These are phyloP conservation scores for Curvularia sp. DNA, from an alignment of 2,329 filamentous ascomycete genomes.

Conservation along the genomic window DNA sequence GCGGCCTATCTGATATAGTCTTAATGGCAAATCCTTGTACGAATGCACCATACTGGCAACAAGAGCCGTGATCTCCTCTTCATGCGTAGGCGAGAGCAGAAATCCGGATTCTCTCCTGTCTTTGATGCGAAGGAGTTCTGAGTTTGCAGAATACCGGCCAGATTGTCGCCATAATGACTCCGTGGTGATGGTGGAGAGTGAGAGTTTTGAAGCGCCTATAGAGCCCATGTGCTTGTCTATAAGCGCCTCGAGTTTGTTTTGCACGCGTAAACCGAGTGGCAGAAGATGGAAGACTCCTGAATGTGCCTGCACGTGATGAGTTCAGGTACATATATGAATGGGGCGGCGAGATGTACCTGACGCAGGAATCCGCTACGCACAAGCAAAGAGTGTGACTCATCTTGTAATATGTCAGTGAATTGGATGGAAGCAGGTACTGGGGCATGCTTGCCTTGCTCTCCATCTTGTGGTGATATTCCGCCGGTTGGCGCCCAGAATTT, in stretches of 20 bases:
- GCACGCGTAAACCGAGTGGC: constrained; percentile 83
- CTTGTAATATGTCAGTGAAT: constrained; percentile 21
- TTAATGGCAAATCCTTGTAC: constrained; percentile 83
- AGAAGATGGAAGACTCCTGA: constrained; percentile 92
- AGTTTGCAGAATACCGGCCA: constrained; percentile 76
- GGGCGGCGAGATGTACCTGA: constrained; percentile 38
- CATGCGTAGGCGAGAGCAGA: constrained; percentile 89
- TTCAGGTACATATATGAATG: not conserved
- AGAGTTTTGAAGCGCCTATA: constrained; percentile 80
- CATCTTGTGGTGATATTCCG: constrained; percentile 65
- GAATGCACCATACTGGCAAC: constrained; percentile 77
- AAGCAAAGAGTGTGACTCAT: constrained; percentile 55
- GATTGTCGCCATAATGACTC: constrained; percentile 83
- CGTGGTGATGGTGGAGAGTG: constrained; percentile 84
- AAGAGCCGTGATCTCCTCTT: constrained; percentile 91
- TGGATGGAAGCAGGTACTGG: not conserved
- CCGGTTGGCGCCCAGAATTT: constrained; percentile 81
- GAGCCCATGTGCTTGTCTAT: constrained; percentile 89
- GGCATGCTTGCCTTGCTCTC: constrained; percentile 51
- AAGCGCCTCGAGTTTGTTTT: constrained; percentile 83
- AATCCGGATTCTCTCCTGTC: constrained; percentile 79
- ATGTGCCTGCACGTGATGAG: constrained; percentile 67
- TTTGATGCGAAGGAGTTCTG: constrained; percentile 83
- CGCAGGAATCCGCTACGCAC: constrained; percentile 57
- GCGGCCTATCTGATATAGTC: constrained; percentile 88